Conservation (phyloP, 169 alveolate genomes). For the Prorocentrum cordatum region DNA sequence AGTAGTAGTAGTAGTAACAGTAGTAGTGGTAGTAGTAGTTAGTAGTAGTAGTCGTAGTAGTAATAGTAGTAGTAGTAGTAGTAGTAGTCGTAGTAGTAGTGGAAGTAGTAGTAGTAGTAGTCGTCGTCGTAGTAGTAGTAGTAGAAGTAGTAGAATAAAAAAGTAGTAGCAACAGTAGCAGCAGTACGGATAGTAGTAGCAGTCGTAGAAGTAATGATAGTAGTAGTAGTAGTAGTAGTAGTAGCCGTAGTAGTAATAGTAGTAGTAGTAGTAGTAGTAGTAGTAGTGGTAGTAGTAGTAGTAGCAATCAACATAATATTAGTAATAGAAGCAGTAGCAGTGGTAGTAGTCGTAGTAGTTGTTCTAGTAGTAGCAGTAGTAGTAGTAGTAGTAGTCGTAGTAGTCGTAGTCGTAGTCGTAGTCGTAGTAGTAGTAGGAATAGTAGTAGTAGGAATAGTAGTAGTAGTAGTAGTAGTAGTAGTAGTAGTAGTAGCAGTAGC, state of each 20-base stretch:
- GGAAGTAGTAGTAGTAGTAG: neutral
- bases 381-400: neutral
- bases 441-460: neutral
- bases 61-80: neutral
- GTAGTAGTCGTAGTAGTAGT: neutral
- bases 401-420: neutral
- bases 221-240: neutral
- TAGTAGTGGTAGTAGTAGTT: neutral
- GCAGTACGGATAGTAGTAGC: neutral
- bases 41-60: neutral
- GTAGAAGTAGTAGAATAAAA: neutral
- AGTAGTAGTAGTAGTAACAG: neutral
- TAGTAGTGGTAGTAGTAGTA: neutral
- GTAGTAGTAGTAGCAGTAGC: neutral
- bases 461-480: neutral
- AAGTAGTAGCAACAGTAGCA: neutral
- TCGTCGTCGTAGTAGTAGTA: neutral
- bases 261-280: neutral
- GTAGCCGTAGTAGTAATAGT: neutral
- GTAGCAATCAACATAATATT: neutral
- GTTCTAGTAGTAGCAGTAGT: neutral
- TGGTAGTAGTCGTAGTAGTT: neutral
- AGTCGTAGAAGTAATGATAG: neutral
- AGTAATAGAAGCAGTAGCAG: neutral
- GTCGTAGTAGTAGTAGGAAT: neutral